Evolutionary conservation across 768 basidiomycete species (phyloP).

Genomic region (Amanita pallidorosea): DNA sequence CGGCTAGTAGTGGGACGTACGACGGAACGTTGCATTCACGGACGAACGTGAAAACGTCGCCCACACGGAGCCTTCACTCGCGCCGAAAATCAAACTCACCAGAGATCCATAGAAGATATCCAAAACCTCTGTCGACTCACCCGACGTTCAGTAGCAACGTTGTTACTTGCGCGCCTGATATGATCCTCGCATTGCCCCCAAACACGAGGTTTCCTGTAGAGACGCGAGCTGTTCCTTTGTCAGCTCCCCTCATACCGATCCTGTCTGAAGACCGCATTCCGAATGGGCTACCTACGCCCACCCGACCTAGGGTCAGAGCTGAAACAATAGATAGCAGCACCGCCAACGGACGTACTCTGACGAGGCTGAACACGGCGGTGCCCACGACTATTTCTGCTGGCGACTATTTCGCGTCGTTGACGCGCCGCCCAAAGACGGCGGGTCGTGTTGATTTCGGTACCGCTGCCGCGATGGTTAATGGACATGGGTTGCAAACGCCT

Average conservation of each 20-base stretch:
- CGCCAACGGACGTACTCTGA: not conserved
- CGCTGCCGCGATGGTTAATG: slow-evolving; percentile 6
- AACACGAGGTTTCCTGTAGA: slow-evolving; percentile 23
- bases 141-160: slow-evolving; percentile 22
- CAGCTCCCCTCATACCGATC: slow-evolving; percentile 50
- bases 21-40: slow-evolving; percentile 15
- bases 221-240: slow-evolving; percentile 40
- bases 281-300: not conserved
- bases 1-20: not conserved
- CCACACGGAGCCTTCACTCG: not conserved
- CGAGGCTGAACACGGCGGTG: not conserved
- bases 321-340: not conserved
- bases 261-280: slow-evolving; percentile 3
- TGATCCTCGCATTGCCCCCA: slow-evolving; percentile 57
- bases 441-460: not conserved
- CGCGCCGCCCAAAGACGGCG: slow-evolving; percentile 20
- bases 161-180: slow-evolving; percentile 52
- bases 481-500: not conserved
- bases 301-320: not conserved
- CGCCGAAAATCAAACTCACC: slow-evolving; percentile 16
- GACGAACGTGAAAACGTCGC: slow-evolving; percentile 2
- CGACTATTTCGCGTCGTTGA: slow-evolving; percentile 45
- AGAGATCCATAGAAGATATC: slow-evolving; percentile 10
- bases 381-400: not conserved
- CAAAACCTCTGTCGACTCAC: slow-evolving; percentile 11